A percentile compares a stretch with the other conserved stretches of the same genome.
These are phyloP conservation scores for Chamaecrista fasciculata DNA, from an alignment of 306 rosid species.

Conservation along the genomic window DNA sequence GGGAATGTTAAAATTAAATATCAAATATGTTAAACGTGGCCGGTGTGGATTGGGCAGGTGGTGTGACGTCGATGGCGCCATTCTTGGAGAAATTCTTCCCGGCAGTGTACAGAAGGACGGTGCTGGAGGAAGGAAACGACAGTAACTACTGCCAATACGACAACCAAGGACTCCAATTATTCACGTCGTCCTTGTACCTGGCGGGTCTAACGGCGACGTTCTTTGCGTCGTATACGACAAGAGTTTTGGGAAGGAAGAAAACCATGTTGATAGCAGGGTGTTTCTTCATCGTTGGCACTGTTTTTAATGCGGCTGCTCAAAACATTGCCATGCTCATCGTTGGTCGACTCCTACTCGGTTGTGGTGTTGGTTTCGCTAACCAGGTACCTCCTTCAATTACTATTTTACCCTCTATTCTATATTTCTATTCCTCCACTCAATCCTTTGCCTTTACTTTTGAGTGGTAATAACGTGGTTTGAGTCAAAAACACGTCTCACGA, in stretches of 20 bases:
- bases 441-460: too few relatives aligned
- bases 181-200: slow-evolving; percentile 68
- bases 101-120: slow-evolving; percentile 46
- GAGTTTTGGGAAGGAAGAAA: slow-evolving; percentile 52
- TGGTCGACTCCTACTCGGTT: slow-evolving; percentile 73
- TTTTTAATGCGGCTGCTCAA: slow-evolving; percentile 53
- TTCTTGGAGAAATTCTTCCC: slow-evolving; percentile 68
- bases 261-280: slow-evolving; percentile 72
- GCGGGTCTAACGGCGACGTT: slow-evolving; percentile 60
- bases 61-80: slow-evolving; percentile 60
- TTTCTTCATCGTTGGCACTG: slow-evolving; percentile 56
- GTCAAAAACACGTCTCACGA: too few relatives aligned
- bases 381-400: slow-evolving; percentile 50
- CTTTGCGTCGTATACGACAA: slow-evolving; percentile 62
- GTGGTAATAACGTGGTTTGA: too few relatives aligned
- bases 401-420: too few relatives aligned
- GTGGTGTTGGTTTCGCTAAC: slow-evolving; percentile 84
- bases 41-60: slow-evolving; percentile 65
- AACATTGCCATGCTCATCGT: slow-evolving; percentile 55
- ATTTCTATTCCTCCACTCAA: too few relatives aligned
- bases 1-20: too few relatives aligned
- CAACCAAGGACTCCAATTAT: slow-evolving; percentile 56
- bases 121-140: slow-evolving; percentile 18
- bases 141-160: slow-evolving; percentile 78
- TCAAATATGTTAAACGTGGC: too few relatives aligned